Evolutionary conservation across 2,329 filamentous ascomycete genomes (phyloP).

Genomic region (Fusarium anthophilum): DNA sequence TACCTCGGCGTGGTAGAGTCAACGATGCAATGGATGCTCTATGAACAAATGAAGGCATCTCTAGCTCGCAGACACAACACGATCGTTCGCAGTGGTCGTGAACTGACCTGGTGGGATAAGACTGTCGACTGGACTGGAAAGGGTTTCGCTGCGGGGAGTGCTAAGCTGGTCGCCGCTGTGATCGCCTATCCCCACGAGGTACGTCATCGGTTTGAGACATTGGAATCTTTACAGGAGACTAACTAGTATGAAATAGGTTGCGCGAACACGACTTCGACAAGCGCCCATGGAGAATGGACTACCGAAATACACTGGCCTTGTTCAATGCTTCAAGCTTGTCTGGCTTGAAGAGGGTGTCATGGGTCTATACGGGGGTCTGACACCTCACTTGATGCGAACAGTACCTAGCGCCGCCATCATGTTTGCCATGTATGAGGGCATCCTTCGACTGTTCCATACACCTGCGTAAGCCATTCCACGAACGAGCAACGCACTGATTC

Average conservation of each 20-base stretch:
- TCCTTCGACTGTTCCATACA: conserved; percentile 59
- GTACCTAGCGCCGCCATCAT: conserved; percentile 95
- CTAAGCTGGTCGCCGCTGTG: conserved; percentile 86
- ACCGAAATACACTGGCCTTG: conserved; percentile 86
- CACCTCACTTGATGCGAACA: conserved; percentile 88
- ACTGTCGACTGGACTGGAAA: conserved; percentile 83
- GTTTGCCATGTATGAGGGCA: conserved; percentile 86
- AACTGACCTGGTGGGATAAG: conserved; percentile 76
- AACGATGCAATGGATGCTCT: conserved; percentile 92
- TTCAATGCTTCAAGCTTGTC: conserved; percentile 88
- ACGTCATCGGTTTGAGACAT: conserved; percentile 33
- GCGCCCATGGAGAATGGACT: conserved; percentile 77
- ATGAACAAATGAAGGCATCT: conserved; percentile 88
- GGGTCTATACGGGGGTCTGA: conserved; percentile 88
- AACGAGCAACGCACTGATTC: neutral
- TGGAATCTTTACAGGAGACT: neutral
- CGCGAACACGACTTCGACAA: conserved; percentile 84
- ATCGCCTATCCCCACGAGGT: conserved; percentile 94
- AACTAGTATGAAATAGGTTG: conserved; percentile 62
- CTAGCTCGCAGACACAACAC: conserved; percentile 71
- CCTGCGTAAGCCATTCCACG: conserved; percentile 40
- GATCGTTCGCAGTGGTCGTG: conserved; percentile 66
- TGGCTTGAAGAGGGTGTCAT: conserved; percentile 89
- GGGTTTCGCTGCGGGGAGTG: conserved; percentile 79
- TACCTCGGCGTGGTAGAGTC: conserved; percentile 92